Percentiles rank a stretch among this genome's conserved stretches.
These are phyloP conservation scores for Populus alba DNA, from an alignment of 345 rosid genomes.

Conservation along the genomic window DNA sequence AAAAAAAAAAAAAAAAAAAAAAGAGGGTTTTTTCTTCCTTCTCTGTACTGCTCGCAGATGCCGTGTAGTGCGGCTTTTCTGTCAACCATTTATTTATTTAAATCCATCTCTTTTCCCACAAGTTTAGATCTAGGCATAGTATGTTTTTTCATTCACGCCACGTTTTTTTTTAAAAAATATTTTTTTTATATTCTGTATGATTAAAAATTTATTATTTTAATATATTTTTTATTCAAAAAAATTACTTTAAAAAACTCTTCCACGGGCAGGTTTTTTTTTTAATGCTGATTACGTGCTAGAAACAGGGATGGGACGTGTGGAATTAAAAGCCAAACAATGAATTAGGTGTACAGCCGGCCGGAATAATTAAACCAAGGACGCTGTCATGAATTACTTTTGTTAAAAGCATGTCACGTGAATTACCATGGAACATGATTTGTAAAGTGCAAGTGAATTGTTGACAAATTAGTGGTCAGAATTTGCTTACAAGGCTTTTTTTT, in stretches of 20 bases:
- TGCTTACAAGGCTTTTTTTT: background rate
- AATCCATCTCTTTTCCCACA: background rate
- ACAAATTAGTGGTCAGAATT: background rate
- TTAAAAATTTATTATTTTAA: too few relatives aligned
- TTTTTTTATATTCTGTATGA: too few relatives aligned
- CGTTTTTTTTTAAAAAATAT: too few relatives aligned
- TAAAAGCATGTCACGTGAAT: too few relatives aligned
- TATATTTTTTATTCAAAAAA: too few relatives aligned
- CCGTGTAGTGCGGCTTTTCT: background rate
- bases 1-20: background rate
- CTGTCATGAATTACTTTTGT: background rate
- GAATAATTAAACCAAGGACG: background rate
- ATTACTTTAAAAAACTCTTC: too few relatives aligned
- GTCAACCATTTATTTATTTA: background rate
- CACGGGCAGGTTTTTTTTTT: background rate
- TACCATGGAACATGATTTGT: background rate
- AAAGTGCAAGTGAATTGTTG: background rate
- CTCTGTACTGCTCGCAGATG: conserved; percentile 2
- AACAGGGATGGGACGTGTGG: background rate
- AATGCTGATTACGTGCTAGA: background rate
- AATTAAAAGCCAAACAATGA: background rate
- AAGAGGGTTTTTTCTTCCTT: background rate
- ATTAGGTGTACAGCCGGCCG: background rate
- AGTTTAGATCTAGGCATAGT: background rate
- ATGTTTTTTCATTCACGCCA: too few relatives aligned